Evolutionary conservation across 2,329 filamentous ascomycete genomes (phyloP).

Genomic region (Fusarium devonianum): DNA sequence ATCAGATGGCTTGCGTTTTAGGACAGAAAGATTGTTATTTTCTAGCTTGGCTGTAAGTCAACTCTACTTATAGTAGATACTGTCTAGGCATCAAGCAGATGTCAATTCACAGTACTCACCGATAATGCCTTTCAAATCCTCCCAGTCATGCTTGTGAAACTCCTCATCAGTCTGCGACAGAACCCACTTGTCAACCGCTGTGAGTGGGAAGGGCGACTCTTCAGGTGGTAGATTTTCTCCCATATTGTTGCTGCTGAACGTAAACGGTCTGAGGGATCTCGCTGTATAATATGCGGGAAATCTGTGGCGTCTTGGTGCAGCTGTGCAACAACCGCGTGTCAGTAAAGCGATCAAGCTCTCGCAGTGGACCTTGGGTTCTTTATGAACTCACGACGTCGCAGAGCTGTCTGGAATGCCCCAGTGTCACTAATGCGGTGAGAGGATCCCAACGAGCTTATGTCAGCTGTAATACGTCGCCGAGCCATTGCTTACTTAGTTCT

Average conservation of each 20-base stretch:
- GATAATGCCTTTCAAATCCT: conserved; percentile 72
- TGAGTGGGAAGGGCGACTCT: conserved; percentile 65
- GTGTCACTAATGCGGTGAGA: conserved; percentile 28
- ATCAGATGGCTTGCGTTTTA: conserved; percentile 83
- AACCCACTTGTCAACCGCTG: conserved; percentile 64
- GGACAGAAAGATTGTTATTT: conserved; percentile 70
- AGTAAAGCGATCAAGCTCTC: background rate
- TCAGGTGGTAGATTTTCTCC: conserved; percentile 48
- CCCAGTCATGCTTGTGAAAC: conserved; percentile 77
- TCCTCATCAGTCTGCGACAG: conserved; percentile 72
- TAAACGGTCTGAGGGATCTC: conserved; percentile 5
- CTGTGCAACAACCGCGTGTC: background rate
- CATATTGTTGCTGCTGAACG: conserved; percentile 44
- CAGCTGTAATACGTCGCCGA: conserved; percentile 16
- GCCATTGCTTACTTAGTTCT: conserved; percentile 7
- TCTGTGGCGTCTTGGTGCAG: background rate
- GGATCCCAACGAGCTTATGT: conserved; percentile 31
- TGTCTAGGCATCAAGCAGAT: background rate
- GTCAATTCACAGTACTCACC: conserved; percentile 50
- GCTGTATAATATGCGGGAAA: background rate
- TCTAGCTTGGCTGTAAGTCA: conserved; percentile 44
- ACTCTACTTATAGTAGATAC: background rate
- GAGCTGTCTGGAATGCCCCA: conserved; percentile 4
- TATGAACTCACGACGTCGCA: conserved; percentile 12
- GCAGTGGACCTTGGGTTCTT: background rate